These are phyloP conservation scores for Volutella citrinella DNA, from an alignment of 2,329 filamentous ascomycete species.

Conservation along the genomic window DNA sequence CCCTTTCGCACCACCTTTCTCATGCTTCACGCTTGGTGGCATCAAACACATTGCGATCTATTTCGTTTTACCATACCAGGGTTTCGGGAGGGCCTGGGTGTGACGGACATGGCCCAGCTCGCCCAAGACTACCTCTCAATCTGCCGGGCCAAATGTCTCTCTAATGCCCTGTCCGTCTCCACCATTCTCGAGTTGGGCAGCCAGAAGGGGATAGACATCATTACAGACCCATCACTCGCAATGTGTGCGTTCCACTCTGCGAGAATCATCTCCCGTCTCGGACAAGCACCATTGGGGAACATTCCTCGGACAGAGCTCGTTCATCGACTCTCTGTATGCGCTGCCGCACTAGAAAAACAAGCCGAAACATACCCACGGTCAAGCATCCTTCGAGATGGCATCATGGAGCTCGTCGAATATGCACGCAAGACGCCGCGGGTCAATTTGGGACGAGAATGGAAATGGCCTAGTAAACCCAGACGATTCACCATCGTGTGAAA, in stretches of 20 bases:
- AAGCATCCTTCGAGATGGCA: conserved; percentile 7
- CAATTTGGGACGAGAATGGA: conserved; percentile 13
- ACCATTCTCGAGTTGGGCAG: conserved; percentile 1
- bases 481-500: neutral
- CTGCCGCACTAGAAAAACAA: conserved; percentile 2
- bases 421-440: conserved; percentile 4
- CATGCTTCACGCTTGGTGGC: conserved; percentile 25
- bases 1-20: conserved; percentile 18
- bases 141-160: conserved; percentile 9
- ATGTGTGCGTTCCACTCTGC: conserved; percentile 16
- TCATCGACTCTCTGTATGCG: neutral
- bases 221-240: conserved; percentile 10
- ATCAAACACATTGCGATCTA: conserved; percentile 23
- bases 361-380: neutral
- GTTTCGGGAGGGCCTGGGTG: conserved; percentile 8
- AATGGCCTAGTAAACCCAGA: neutral
- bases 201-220: neutral
- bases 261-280: conserved; percentile 11
- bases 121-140: conserved; percentile 2
- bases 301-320: conserved; percentile 3
- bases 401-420: conserved; percentile 7
- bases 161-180: conserved; percentile 8
- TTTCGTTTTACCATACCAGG: conserved; percentile 21
- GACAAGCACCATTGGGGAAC: conserved; percentile 10
- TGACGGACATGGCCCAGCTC: conserved; percentile 3